Base-by-base conservation (phyloP, 805 yeast species). In the Danielia oregonensis region DNA sequence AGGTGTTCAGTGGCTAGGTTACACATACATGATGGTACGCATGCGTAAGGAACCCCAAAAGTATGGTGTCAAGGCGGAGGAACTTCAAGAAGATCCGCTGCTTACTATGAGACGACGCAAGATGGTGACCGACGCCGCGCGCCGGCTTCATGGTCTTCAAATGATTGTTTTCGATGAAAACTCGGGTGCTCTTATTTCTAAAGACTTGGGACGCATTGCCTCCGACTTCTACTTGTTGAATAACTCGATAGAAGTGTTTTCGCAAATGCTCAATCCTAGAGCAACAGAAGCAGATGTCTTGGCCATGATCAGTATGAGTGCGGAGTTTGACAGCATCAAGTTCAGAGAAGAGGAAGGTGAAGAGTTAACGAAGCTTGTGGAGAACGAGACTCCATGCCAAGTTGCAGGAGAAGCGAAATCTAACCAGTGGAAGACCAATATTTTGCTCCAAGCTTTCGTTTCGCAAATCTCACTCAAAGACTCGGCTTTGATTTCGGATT, bases 1-100 rank as follows among this genome's bases (percentile, higher is more conserved):
- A 62, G 99, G 89, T 37, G 83, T 93, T 1, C 86, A 82, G 44
- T 93, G 99, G 99, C 68, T 93, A n/a, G 97, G 98, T 3, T 93
- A 94, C 50, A 93, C 98, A 0, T 93, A 93, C 53, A 70, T 93
- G 75, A 82, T 77, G 63, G 97, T 91, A 3, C 68, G 99, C 38
- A 93, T 93, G 98, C 78, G 83, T 39, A 85, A 87, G 53, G 91
- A 88, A 44, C 98, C 99, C 2, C 81, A 88, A 54, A 82, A 84
- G 0, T 93, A 93, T 53, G 98, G 95, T 17, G 77, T 94, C 30
- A 86, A 78, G 29, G 88, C 96, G 93, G 76, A 76, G 43, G 95
- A 87, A 44, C 54, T 94, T 2, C 76, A 78, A 16, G 81, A 81
- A 13, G 99, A 93, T 57, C 95, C 96, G 0, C 72, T 79, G 45